Conservation (phyloP, 225 moss, liverwort and hornwort genomes). For the Physcomitrium patens region DNA sequence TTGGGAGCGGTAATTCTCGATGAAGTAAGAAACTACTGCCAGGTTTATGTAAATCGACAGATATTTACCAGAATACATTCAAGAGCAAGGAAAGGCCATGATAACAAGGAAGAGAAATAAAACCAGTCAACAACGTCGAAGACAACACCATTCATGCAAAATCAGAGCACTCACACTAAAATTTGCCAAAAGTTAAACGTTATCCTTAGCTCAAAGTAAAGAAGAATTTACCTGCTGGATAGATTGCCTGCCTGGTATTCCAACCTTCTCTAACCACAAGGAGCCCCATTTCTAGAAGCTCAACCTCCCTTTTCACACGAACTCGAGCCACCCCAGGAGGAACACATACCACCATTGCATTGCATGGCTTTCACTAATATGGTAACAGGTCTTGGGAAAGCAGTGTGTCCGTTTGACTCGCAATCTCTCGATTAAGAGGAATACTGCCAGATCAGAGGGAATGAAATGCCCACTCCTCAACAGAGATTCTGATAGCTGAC, state of each 20-base stretch:
- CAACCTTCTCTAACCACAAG: conserved; percentile 74
- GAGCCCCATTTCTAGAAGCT: conserved; percentile 65
- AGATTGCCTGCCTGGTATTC: conserved; percentile 68
- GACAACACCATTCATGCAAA: not conserved
- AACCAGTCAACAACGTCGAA: not conserved
- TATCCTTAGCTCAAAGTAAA: conserved; percentile 11
- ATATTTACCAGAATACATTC: too few relatives aligned
- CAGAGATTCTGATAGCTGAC: conserved; percentile 9
- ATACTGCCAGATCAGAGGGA: conserved; percentile 14
- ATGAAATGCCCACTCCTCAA: conserved; percentile 22
- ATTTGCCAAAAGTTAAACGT: not conserved
- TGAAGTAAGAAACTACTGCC: not conserved
- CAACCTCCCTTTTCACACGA: conserved; percentile 48
- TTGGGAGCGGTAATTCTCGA: conserved; percentile 31
- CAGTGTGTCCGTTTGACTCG: conserved; percentile 24
- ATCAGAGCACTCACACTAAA: not conserved
- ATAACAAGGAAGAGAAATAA: conserved; percentile 8
- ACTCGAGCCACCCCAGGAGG: conserved; percentile 45
- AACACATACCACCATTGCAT: conserved; percentile 30
- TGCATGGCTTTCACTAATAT: conserved; percentile 43
- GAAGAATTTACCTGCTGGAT: conserved; percentile 68
- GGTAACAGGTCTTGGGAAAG: conserved; percentile 28
- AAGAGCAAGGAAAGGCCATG: not conserved
- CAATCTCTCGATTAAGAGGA: conserved; percentile 9
- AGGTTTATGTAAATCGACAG: not conserved